These are phyloP conservation scores for Bryoglossum gracile DNA, from an alignment of 495 filamentous ascomycete species.

Conservation along the genomic window DNA sequence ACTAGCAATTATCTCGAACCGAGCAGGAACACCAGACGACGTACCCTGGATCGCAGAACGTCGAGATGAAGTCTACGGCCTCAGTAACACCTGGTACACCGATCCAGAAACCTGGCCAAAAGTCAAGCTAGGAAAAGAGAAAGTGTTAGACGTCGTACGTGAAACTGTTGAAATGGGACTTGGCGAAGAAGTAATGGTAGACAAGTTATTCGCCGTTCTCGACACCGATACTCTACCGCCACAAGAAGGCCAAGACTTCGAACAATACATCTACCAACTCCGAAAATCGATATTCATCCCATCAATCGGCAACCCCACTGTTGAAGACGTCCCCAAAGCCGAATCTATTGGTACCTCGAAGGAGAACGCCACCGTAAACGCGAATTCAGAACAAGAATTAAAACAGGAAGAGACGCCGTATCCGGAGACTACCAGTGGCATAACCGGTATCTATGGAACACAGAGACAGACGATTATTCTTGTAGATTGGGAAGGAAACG, in stretches of 20 bases:
- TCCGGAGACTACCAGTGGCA: constrained; percentile 31
- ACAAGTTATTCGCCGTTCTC: constrained; percentile 62
- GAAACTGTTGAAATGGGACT: constrained; percentile 36
- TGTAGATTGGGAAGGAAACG: constrained; percentile 64
- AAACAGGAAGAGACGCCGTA: constrained; percentile 27
- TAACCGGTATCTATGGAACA: constrained; percentile 75
- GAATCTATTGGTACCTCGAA: constrained; percentile 19
- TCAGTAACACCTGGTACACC: constrained; percentile 79
- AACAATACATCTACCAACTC: constrained; percentile 63
- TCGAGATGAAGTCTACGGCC: constrained; percentile 60
- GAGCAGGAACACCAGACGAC: constrained; percentile 55
- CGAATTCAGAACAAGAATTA: constrained; percentile 22
- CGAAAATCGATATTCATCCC: constrained; percentile 83
- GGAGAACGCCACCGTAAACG: constrained; percentile 23
- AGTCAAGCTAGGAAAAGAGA: constrained; percentile 49
- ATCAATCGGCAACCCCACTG: constrained; percentile 46
- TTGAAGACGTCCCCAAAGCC: constrained; percentile 25
- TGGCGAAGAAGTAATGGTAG: constrained; percentile 59
- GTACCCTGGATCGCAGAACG: constrained; percentile 62
- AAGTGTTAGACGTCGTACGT: constrained; percentile 35
- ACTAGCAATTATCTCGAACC: constrained; percentile 83
- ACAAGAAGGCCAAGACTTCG: constrained; percentile 50
- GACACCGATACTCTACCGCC: constrained; percentile 64
- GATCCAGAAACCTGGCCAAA: constrained; percentile 73
- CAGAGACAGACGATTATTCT: constrained; percentile 86